Percentiles rank a stretch among this genome's conserved stretches.
phyloP scores from a whole-genome alignment of 2,329 filamentous ascomycete genomes.

The Colletotrichum eleusines region DNA sequence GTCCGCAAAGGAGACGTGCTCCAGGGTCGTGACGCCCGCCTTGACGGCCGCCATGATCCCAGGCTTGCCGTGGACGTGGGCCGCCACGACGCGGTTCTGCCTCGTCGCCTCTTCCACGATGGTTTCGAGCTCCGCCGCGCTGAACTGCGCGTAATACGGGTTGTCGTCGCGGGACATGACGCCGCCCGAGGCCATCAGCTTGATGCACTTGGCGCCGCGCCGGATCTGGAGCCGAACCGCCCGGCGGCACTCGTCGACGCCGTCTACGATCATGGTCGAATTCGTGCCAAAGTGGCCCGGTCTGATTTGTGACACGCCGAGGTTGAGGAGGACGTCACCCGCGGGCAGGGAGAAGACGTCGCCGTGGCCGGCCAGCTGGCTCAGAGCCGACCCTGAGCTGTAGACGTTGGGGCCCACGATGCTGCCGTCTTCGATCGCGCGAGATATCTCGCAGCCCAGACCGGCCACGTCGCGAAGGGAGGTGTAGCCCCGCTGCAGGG shows the following conservation, averaged over 20 bases:
- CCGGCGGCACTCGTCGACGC: slow-evolving; percentile 58
- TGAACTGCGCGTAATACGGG: slow-evolving; percentile 57
- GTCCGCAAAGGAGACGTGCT: slow-evolving; percentile 60
- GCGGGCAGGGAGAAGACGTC: slow-evolving; percentile 56
- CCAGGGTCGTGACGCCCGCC: slow-evolving; percentile 59
- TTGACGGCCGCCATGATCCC: slow-evolving; percentile 60
- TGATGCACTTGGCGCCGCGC: slow-evolving; percentile 62
- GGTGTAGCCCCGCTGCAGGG: slow-evolving; percentile 62
- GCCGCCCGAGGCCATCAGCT: slow-evolving; percentile 58
- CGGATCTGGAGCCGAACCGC: slow-evolving; percentile 58
- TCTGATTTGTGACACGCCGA: slow-evolving; percentile 49
- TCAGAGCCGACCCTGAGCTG: slow-evolving; percentile 57
- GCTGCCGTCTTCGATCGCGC: slow-evolving; percentile 48
- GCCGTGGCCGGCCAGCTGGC: slow-evolving; percentile 62
- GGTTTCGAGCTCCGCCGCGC: slow-evolving; percentile 55
- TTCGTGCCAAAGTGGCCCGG: slow-evolving; percentile 49
- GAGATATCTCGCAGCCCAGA: slow-evolving; percentile 35
- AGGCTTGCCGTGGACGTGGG: slow-evolving; percentile 60
- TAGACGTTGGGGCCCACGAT: slow-evolving; percentile 64
- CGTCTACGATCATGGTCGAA: slow-evolving; percentile 56
- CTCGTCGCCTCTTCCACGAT: slow-evolving; percentile 59
- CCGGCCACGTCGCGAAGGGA: slow-evolving; percentile 61
- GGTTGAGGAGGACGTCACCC: slow-evolving; percentile 50
- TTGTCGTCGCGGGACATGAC: slow-evolving; percentile 56
- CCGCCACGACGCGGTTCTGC: slow-evolving; percentile 55